Conservation (phyloP, 306 rosid genomes). For the Heteromeles arbutifolia region DNA sequence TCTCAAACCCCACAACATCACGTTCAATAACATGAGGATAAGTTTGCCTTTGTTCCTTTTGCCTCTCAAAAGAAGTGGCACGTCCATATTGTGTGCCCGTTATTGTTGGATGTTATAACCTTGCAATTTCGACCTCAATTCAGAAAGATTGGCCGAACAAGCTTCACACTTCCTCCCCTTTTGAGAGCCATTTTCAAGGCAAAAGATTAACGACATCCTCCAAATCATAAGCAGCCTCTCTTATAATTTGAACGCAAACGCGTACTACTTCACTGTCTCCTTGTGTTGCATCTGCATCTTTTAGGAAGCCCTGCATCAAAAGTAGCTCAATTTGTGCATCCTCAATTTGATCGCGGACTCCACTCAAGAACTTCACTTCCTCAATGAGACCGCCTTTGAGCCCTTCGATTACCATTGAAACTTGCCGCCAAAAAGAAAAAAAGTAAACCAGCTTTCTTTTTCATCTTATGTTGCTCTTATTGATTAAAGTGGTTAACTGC, state of each 20-base stretch:
- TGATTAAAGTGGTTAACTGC: no score
- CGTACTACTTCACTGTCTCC: no score
- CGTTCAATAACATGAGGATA: neutral
- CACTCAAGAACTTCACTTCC: neutral
- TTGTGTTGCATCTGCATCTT: no score
- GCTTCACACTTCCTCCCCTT: neutral
- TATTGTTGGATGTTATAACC: conserved; percentile 18
- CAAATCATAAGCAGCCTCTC: no score
- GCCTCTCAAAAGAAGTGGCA: neutral
- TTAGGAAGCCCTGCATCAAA: no score
- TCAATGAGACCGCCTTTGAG: neutral
- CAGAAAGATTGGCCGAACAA: conserved; percentile 13
- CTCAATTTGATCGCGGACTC: neutral
- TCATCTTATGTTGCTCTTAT: no score
- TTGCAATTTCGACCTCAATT: conserved; percentile 28
- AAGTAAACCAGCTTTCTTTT: no score
- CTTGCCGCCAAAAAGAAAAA: no score
- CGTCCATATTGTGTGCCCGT: neutral
- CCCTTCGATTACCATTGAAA: no score
- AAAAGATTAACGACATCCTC: no score
- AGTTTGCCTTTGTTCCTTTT: conserved; percentile 17
- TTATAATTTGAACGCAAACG: no score
- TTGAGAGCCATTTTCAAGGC: neutral
- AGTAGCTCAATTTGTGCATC: no score
- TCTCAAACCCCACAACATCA: neutral